A percentile compares a stretch with the other conserved stretches of the same genome.
Evolutionary conservation across 2,329 filamentous ascomycete genomes (phyloP).

Genomic region (Fusarium veterinarium): DNA sequence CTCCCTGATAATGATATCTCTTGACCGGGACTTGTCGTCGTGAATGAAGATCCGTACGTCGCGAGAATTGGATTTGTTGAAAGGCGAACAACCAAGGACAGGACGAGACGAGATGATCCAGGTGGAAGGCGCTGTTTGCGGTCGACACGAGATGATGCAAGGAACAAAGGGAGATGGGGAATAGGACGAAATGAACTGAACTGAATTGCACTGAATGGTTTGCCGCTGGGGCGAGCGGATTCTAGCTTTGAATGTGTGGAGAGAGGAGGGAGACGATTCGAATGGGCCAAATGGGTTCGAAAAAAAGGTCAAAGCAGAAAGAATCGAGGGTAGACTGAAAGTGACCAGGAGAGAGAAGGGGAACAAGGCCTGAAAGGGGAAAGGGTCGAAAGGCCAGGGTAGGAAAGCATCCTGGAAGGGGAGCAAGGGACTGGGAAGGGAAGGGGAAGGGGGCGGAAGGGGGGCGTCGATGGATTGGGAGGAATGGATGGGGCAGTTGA

Average conservation of each 20-base stretch:
- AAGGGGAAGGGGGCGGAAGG: constrained; percentile 8
- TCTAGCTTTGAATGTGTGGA: constrained; percentile 34
- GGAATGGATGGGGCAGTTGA: constrained; percentile 18
- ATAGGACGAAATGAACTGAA: constrained; percentile 1
- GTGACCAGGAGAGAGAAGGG: constrained; percentile 35
- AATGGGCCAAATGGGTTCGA: constrained; percentile 36
- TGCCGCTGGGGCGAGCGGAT: constrained; percentile 35
- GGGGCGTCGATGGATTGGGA: constrained; percentile 28
- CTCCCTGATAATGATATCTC: constrained; percentile 29
- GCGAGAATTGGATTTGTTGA: constrained; percentile 31
- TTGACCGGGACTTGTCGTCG: constrained; percentile 20
- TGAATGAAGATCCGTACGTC: constrained; percentile 31
- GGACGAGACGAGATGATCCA: constrained; percentile 10
- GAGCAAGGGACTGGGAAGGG: constrained; percentile 18
- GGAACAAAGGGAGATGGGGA: constrained; percentile 36
- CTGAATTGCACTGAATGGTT: constrained; percentile 17
- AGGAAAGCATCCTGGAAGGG: constrained; percentile 32
- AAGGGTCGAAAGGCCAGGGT: constrained; percentile 35
- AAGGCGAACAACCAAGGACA: constrained; percentile 22
- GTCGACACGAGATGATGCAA: constrained; percentile 17
- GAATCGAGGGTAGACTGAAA: constrained; percentile 27
- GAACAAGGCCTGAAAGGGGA: constrained; percentile 40
- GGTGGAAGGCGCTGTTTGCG: constrained; percentile 21
- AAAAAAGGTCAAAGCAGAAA: constrained; percentile 41
- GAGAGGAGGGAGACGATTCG: constrained; percentile 32